Evolutionary conservation across 1,284 basidiomycete genomes (phyloP), one percentile per base, ranked within the genome.

Genomic region (Cryptococcus depauperatus): DNA sequence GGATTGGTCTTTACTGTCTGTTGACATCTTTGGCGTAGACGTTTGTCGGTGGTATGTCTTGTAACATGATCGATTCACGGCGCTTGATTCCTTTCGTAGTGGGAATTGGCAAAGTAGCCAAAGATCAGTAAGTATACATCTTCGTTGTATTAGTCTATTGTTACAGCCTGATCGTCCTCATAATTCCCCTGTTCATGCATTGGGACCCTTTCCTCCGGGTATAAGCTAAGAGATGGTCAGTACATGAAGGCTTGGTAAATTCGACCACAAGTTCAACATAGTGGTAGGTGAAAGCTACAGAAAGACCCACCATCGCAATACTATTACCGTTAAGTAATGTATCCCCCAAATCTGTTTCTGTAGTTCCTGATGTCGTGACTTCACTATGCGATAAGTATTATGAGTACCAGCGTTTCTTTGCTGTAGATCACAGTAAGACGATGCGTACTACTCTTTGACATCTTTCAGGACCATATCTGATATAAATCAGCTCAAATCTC

Each of bases 401-500:
- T 10, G 21, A 39, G 8, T 5, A 13, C 6, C 26, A 39, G 35
- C 13, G 27, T 21, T n/a, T 44, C 18, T 21, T 13, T 7, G 19
- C 22, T 3, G 66, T 40, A n/a, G n/a, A 41, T 8, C n/a, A 44
- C 28, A 16, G 9, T 5, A 21, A 30, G 19, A 38, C 23, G 43
- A 28, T 19, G 69, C 81, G 59, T 54, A 97, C 92, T 84, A 97
- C 75, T 98, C 95, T 6, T 82, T 95, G 4, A 97, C 95, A 58
- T 98, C 89, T 64, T 97, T 89, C 38, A 98, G 73, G 2, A 98
- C 93, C 89, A 98, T 96, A 71, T 98, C 93, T 97, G 48, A 4
- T 37, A 27, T 27, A 21, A 22, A 7, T 50, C 40, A 50, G 48
- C 43, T 41, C n/a, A 5, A 41, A 23, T 0, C 21, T 34, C 22